Evolutionary conservation across 345 rosid genomes (phyloP).

Genomic region (Heritiera littoralis): DNA sequence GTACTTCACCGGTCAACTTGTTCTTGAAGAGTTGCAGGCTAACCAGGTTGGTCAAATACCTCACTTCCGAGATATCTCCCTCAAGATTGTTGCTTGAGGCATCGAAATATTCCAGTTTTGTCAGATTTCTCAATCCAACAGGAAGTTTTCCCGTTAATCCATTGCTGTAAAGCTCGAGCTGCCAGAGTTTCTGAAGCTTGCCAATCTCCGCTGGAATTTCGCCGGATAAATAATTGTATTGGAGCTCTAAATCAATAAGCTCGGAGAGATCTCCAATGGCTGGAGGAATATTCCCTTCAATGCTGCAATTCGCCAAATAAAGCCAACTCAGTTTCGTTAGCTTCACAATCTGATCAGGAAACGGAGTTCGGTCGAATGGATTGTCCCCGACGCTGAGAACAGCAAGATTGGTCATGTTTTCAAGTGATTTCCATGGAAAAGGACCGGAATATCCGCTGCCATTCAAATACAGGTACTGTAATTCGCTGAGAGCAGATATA

Average conservation of each 20-base stretch:
- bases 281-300: constrained; percentile 58
- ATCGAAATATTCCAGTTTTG: constrained; percentile 56
- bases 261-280: constrained; percentile 60
- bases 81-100: constrained; percentile 55
- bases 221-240: constrained; percentile 50
- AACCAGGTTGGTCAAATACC: constrained; percentile 54
- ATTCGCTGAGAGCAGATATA: constrained; percentile 47
- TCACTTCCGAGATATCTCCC: constrained; percentile 66
- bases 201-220: constrained; percentile 63
- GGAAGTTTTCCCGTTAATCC: constrained; percentile 70
- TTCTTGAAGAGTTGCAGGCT: constrained; percentile 64
- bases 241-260: constrained; percentile 57
- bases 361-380: constrained; percentile 42
- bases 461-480: constrained; percentile 59
- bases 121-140: constrained; percentile 60
- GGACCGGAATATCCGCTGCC: constrained; percentile 59
- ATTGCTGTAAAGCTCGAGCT: constrained; percentile 68
- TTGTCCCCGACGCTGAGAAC: constrained; percentile 73
- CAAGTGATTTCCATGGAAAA: constrained; percentile 75
- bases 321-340: constrained; percentile 57
- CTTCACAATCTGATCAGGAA: constrained; percentile 49
- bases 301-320: constrained; percentile 65
- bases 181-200: constrained; percentile 59
- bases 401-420: constrained; percentile 48
- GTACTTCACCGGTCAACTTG: constrained; percentile 64